These are phyloP conservation scores for Tulasnella sp. DNA, from an alignment of 768 basidiomycete species.

Conservation along the genomic window DNA sequence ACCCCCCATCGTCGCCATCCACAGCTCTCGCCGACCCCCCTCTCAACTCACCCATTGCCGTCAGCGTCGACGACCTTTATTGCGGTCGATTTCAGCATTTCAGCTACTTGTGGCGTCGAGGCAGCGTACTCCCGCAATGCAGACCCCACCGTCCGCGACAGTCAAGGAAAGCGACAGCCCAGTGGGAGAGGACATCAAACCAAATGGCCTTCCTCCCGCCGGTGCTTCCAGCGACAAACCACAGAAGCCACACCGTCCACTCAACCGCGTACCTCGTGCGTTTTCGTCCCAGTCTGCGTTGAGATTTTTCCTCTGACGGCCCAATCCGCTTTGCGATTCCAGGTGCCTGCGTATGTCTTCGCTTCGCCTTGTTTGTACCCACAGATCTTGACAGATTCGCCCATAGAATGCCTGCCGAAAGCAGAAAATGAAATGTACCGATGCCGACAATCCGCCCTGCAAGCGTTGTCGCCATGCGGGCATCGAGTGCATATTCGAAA, in stretches of 20 bases:
- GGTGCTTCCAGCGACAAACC: constrained; percentile 36
- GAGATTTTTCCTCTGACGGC: not conserved
- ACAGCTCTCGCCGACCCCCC: no score
- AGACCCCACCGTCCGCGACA: not conserved
- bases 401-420: constrained; percentile 83
- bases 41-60: not conserved
- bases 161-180: constrained; percentile 15
- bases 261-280: constrained; percentile 81
- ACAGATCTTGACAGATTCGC: not conserved
- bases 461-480: constrained; percentile 82
- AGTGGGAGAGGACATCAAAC: constrained; percentile 3
- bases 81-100: not conserved
- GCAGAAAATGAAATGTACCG: constrained; percentile 96
- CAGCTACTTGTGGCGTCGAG: no score
- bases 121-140: no score
- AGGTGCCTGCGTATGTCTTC: constrained; percentile 67
- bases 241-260: constrained; percentile 55
- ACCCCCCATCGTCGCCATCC: no score
- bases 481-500: constrained; percentile 89
- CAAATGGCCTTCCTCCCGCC: not conserved
- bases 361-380: not conserved
- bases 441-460: constrained; percentile 94
- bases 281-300: constrained; percentile 20
- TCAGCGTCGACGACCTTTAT: not conserved
- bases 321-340: constrained; percentile 14